Percentiles rank a stretch among this genome's conserved stretches.
phyloP scores from a whole-genome alignment of 805 yeast genomes.

The Soucietia sequanensis region DNA sequence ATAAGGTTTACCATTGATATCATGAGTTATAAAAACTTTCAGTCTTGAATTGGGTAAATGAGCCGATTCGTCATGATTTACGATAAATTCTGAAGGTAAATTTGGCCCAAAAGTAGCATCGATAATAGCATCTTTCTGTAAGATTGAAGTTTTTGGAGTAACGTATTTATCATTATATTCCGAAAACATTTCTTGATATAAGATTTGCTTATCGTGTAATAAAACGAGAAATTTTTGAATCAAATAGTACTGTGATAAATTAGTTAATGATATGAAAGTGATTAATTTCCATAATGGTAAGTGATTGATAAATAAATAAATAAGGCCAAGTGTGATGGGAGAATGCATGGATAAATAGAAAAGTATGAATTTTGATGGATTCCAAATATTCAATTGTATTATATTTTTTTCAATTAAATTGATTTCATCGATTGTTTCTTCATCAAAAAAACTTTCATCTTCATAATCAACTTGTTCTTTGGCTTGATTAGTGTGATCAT shows the following conservation, averaged over 20 bases:
- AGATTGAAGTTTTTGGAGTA: conserved; percentile 51
- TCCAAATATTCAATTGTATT: conserved; percentile 66
- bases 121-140: conserved; percentile 57
- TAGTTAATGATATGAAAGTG: conserved; percentile 11
- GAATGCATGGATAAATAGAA: conserved; percentile 53
- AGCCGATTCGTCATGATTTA: conserved; percentile 17
- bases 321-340: conserved; percentile 50
- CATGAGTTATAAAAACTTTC: conserved; percentile 53
- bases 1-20: conserved; percentile 36
- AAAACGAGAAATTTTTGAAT: conserved; percentile 45
- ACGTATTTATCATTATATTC: conserved; percentile 66
- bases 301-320: conserved; percentile 26
- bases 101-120: conserved; percentile 51
- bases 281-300: conserved; percentile 27
- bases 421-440: conserved; percentile 11
- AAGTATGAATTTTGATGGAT: conserved; percentile 58
- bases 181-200: conserved; percentile 57
- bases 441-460: conserved; percentile 20
- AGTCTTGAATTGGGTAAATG: conserved; percentile 21
- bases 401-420: conserved; percentile 30
- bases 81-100: conserved; percentile 23
- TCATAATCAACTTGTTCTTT: conserved; percentile 15
- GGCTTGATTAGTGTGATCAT: conserved; percentile 12
- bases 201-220: conserved; percentile 56
- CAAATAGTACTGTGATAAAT: conserved; percentile 23